Percentiles rank a stretch among this genome's conserved stretches.
phyloP scores from a whole-genome alignment of 2,329 filamentous ascomycete genomes.

The Fusarium goolgardi region DNA sequence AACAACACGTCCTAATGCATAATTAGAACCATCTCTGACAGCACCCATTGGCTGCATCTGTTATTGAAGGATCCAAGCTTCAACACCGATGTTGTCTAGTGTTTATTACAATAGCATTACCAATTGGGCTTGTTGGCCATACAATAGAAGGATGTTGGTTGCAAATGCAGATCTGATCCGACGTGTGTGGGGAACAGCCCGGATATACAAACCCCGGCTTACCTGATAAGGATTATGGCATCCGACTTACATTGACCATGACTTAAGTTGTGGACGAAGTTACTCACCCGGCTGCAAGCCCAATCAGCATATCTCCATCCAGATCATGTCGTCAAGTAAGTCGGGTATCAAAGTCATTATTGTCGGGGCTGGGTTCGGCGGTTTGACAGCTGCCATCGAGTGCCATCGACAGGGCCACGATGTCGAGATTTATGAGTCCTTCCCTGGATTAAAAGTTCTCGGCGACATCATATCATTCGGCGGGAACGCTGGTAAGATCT shows the following conservation, averaged over 20 bases:
- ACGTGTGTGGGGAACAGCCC: constrained; percentile 11
- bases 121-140: neutral
- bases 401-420: constrained; percentile 31
- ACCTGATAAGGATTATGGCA: neutral
- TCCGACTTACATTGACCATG: neutral
- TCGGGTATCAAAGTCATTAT: constrained; percentile 35
- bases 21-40: too few relatives aligned
- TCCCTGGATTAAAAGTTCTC: constrained; percentile 63
- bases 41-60: neutral
- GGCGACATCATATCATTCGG: constrained; percentile 52
- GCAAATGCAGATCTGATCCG: constrained; percentile 9
- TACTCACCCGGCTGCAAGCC: neutral
- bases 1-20: neutral
- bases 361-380: constrained; percentile 38
- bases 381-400: constrained; percentile 36
- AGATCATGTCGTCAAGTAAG: constrained; percentile 23
- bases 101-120: neutral
- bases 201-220: constrained; percentile 11
- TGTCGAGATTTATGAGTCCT: constrained; percentile 32
- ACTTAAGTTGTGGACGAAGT: neutral
- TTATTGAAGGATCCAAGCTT: fast-evolving
- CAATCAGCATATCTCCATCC: fast-evolving
- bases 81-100: too few relatives aligned
- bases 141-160: neutral
- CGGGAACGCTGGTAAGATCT: constrained; percentile 57